Base-by-base conservation (phyloP, 352 stramenopile genomes). In the Phytopythium delawarense region DNA sequence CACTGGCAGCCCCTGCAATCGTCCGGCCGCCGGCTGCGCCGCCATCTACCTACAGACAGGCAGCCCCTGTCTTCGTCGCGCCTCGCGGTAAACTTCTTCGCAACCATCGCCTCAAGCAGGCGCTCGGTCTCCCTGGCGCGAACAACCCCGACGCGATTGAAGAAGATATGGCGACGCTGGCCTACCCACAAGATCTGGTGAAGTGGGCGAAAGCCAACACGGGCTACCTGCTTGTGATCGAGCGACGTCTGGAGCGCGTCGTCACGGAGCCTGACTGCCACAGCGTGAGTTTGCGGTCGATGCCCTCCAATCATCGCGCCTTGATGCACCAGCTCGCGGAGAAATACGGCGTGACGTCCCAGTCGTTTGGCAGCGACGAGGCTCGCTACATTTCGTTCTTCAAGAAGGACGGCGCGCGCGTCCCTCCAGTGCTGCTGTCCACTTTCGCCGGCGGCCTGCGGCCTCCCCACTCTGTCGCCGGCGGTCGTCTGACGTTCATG, bases 321-420 rank as follows among this genome's bases (percentile, higher is more conserved):
- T 60, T 88, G 39, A 92, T 94, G 78, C 85, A 94, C 56, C 71
- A 89, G 49, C 72, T 94, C 20, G 82, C 85, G 18, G 69, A 64
- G 2, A 77, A 84, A 35, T 94, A 94, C 45, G 64, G 67, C 4
- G 78, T 94, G 12, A 68, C 76, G 4, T 94, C 82, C 15, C 76
- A 92, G 72, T 92, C 85, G 18, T 89, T 90, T 67, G 85, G 81
- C 18, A 76, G 89, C 71, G 82, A 94, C 34, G 72, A 78, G 8
- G 71, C 67, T 58, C 84, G 84, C 28, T 77, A 81, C 67, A 77
- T 92, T 40, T 91, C 81, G 18, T 90, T 90, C 48, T 94, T 88
- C 62, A 94, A 94, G 69, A 70, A 71, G 16, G 78, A 87, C 13
- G 59, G 64, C 7, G 76, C 79, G n/a, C 59, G 48, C 30, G 71